These are phyloP conservation scores for Uronychia setigera DNA, from an alignment of 73 alveolate species.

Conservation along the genomic window DNA sequence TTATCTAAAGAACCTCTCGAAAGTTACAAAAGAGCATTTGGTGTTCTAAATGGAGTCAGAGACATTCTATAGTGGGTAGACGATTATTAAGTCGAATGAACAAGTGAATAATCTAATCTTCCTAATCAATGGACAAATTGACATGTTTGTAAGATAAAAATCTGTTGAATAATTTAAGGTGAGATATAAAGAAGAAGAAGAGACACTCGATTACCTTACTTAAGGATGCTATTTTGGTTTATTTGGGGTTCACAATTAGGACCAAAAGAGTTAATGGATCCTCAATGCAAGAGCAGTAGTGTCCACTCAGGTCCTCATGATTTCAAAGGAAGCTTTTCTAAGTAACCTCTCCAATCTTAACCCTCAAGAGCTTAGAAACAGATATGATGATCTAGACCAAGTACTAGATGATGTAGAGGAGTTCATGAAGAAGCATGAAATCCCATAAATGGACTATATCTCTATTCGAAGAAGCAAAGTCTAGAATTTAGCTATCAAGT, in stretches of 20 bases:
- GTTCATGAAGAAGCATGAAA: neutral
- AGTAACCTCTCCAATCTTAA: neutral
- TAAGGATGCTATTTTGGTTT: slow-evolving; percentile 4
- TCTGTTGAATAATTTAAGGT: neutral
- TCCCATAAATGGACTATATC: neutral
- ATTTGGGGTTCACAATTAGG: neutral
- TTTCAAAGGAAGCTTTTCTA: neutral
- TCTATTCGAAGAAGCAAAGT: neutral
- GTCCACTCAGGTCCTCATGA: neutral
- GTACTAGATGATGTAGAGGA: slow-evolving; percentile 3
- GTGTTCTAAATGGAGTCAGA: neutral
- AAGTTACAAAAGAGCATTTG: neutral
- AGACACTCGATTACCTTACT: neutral
- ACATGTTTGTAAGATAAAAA: neutral
- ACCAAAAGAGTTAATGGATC: neutral
- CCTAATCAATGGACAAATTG: neutral
- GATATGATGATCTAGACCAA: neutral
- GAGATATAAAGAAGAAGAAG: neutral
- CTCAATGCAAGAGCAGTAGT: neutral
- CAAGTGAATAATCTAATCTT: neutral
- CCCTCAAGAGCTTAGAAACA: neutral
- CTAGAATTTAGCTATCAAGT: neutral
- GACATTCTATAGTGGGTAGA: neutral
- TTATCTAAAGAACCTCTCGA: neutral
- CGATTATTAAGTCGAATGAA: neutral